A percentile compares a stretch with the other conserved stretches of the same genome.
These are phyloP conservation scores for Aegle marmelos DNA, from an alignment of 345 rosid genomes.

Conservation along the genomic window DNA sequence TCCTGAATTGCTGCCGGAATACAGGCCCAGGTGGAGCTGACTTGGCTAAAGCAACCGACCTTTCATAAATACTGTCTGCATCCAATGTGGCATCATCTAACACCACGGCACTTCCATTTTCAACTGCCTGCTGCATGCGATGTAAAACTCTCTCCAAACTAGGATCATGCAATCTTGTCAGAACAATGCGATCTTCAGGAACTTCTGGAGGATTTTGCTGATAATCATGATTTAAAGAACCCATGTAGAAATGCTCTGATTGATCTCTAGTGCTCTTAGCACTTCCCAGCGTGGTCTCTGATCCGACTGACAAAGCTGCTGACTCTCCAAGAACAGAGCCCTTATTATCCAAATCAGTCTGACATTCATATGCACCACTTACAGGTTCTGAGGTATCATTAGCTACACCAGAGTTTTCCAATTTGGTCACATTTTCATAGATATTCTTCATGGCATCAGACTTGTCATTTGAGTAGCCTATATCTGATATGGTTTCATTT, in stretches of 20 bases:
- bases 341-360: background rate
- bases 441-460: slow-evolving; percentile 1
- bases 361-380: slow-evolving; percentile 12
- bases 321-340: slow-evolving; percentile 19
- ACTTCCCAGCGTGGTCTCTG: slow-evolving; percentile 3
- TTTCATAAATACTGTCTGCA: slow-evolving; percentile 56
- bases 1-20: slow-evolving; percentile 42
- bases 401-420: slow-evolving; percentile 1
- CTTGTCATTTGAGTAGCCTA: slow-evolving; percentile 10
- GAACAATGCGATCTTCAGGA: slow-evolving; percentile 16
- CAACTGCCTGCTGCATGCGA: slow-evolving; percentile 69
- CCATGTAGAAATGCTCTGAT: slow-evolving; percentile 10
- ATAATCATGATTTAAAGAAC: slow-evolving; percentile 4
- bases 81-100: slow-evolving; percentile 49
- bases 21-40: slow-evolving; percentile 63
- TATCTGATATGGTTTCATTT: slow-evolving; percentile 2
- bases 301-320: background rate
- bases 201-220: slow-evolving; percentile 26
- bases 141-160: slow-evolving; percentile 38
- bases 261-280: slow-evolving; percentile 6
- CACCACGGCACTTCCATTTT: slow-evolving; percentile 59
- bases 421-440: background rate
- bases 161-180: slow-evolving; percentile 15
- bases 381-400: slow-evolving; percentile 23
- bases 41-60: slow-evolving; percentile 50